These are phyloP conservation scores for Lactifluus hygrophoroides DNA, from an alignment of 768 basidiomycete genomes.

Conservation along the genomic window DNA sequence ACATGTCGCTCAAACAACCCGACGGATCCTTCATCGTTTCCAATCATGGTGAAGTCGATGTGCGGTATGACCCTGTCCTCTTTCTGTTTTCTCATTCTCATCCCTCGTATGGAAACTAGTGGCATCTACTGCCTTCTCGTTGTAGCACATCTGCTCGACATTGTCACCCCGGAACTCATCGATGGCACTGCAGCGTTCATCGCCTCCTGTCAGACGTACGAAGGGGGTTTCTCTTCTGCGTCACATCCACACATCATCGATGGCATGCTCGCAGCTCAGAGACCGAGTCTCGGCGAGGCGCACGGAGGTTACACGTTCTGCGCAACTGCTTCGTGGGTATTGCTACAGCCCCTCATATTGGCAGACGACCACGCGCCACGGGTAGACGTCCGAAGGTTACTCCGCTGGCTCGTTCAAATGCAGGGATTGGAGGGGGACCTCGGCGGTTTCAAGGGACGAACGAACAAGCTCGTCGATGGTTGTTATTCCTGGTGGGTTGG, in stretches of 20 bases:
- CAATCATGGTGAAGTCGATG: conserved; percentile 84
- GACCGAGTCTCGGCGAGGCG: conserved; percentile 86
- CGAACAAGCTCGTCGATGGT: conserved; percentile 98
- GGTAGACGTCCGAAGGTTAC: conserved; percentile 51
- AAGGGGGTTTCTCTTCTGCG: conserved; percentile 85
- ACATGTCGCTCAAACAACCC: conserved; percentile 83
- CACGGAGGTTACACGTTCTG: conserved; percentile 99
- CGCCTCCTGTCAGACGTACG: conserved; percentile 91
- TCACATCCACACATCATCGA: conserved; percentile 57
- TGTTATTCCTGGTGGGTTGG: conserved; percentile 99
- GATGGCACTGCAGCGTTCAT: conserved; percentile 70
- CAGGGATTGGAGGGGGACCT: conserved; percentile 78
- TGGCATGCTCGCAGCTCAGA: conserved; percentile 21
- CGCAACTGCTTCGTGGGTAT: conserved; percentile 74
- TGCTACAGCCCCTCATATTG: conserved; percentile 52
- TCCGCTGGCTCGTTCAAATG: conserved; percentile 80
- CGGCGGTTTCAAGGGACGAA: conserved; percentile 88
- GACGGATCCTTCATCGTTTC: conserved; percentile 93
- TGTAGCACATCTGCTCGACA: conserved; percentile 70
- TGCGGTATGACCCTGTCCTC: conserved; percentile 46
- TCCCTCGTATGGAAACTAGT: conserved; percentile 32
- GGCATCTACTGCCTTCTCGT: conserved; percentile 90
- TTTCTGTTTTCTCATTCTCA: background rate
- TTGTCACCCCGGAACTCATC: conserved; percentile 85
- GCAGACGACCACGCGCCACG: conserved; percentile 26